A percentile compares a stretch with the other conserved stretches of the same genome.
phyloP scores from a whole-genome alignment of 2,329 filamentous ascomycete species.

The Colletotrichum ledebouriae region DNA sequence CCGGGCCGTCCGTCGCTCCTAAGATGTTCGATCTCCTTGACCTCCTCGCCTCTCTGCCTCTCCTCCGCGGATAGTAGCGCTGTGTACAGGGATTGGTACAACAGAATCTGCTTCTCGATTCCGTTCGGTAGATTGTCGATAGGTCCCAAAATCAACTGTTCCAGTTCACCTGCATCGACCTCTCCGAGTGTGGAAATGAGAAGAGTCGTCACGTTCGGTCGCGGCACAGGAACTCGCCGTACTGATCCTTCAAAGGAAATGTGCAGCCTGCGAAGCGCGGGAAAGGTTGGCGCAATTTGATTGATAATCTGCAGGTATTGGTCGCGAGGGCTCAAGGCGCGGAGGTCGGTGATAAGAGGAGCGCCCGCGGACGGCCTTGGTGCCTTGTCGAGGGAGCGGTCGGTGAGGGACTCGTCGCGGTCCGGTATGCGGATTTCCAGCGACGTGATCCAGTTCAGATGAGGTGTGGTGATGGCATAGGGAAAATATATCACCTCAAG shows the following conservation, averaged over 20 bases:
- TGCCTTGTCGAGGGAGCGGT: conserved; percentile 32
- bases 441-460: conserved; percentile 40
- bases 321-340: conserved; percentile 23
- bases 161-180: conserved; percentile 32
- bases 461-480: conserved; percentile 18
- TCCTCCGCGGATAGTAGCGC: conserved; percentile 26
- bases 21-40: conserved; percentile 38
- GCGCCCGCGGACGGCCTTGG: conserved; percentile 19
- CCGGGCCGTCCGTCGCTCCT: conserved; percentile 36
- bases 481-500: conserved; percentile 42
- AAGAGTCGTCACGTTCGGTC: conserved; percentile 36
- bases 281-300: conserved; percentile 28
- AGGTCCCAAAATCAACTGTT: conserved; percentile 23
- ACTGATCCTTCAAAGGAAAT: conserved; percentile 42
- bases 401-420: conserved; percentile 37
- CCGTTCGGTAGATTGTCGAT: conserved; percentile 33
- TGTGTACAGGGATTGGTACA: conserved; percentile 40
- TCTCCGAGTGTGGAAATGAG: conserved; percentile 41
- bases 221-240: conserved; percentile 36
- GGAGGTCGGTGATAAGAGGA: conserved; percentile 26
- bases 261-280: conserved; percentile 39
- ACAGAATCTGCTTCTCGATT: conserved; percentile 34
- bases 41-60: conserved; percentile 10
- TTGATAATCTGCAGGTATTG: conserved; percentile 38
- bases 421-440: conserved; percentile 42